A percentile compares a stretch with the other conserved stretches of the same genome.
Conservation (phyloP, 139 green algal genomes). For the Coccomyxa sp. region DNA sequence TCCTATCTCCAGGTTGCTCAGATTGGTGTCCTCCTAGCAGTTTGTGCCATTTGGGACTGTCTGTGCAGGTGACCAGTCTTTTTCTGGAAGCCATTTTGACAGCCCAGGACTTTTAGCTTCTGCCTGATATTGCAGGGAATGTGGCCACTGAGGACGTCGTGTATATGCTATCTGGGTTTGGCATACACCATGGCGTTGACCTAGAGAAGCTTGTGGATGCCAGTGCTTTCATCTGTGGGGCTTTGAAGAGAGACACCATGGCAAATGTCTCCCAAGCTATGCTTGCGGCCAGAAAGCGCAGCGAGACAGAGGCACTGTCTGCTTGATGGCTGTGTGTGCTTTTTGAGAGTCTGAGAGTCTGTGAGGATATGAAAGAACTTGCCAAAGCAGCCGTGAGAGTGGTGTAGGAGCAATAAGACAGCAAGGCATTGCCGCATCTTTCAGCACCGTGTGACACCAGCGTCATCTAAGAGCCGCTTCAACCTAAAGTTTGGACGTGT, state of each 20-base stretch:
- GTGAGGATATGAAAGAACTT: too few species aligned
- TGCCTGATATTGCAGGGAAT: slow-evolving; percentile 58
- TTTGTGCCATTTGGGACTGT: neutral
- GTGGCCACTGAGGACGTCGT: slow-evolving; percentile 94
- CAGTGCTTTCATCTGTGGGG: slow-evolving; percentile 54
- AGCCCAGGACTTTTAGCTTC: neutral
- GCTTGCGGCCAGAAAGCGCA: slow-evolving; percentile 21
- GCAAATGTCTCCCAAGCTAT: slow-evolving; percentile 36
- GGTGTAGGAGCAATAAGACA: too few species aligned
- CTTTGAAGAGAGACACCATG: slow-evolving; percentile 40
- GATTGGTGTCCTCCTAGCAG: neutral
- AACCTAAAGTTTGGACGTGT: too few species aligned
- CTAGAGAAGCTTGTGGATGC: slow-evolving; percentile 66
- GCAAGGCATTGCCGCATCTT: too few species aligned
- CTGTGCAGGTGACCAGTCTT: neutral
- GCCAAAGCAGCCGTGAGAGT: too few species aligned
- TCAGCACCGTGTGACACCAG: too few species aligned
- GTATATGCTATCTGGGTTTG: slow-evolving; percentile 86
- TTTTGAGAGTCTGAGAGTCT: too few species aligned
- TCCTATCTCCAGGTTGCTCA: too few species aligned
- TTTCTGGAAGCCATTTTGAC: neutral
- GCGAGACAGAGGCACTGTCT: too few species aligned
- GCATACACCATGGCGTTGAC: slow-evolving; percentile 76
- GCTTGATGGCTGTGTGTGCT: too few species aligned
- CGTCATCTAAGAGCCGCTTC: too few species aligned